phyloP scores from a whole-genome alignment of 2,329 filamentous ascomycete genomes.

The Neocatenulostroma microsporum region DNA sequence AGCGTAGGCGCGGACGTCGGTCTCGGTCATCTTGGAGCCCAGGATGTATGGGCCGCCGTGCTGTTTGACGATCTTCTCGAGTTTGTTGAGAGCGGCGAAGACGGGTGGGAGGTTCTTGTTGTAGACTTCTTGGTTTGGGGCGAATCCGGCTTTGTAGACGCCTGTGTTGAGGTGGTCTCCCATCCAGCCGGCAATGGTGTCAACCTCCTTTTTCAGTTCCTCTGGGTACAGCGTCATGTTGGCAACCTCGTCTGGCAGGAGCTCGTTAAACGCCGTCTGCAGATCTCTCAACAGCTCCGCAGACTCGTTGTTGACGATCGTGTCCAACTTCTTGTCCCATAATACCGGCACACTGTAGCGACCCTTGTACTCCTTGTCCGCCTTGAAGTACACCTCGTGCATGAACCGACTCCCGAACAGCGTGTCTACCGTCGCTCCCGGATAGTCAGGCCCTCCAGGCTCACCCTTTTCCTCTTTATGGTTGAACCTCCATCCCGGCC shows the following conservation, averaged over 20 bases:
- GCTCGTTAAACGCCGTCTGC: constrained; percentile 47
- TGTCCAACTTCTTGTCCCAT: constrained; percentile 52
- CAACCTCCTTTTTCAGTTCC: constrained; percentile 43
- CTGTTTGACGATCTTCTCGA: constrained; percentile 43
- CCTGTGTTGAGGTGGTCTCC: constrained; percentile 50
- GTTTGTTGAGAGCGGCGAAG: constrained; percentile 53
- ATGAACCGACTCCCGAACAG: constrained; percentile 52
- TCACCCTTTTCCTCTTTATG: constrained; percentile 35
- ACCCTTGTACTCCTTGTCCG: constrained; percentile 53
- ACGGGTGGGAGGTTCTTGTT: constrained; percentile 47
- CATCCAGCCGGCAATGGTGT: constrained; percentile 47
- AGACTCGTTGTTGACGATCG: constrained; percentile 56
- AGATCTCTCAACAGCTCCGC: constrained; percentile 52
- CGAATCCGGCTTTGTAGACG: constrained; percentile 57
- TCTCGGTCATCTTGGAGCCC: constrained; percentile 49
- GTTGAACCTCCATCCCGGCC: constrained; percentile 55
- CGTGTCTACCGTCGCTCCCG: constrained; percentile 51
- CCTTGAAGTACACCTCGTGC: constrained; percentile 56
- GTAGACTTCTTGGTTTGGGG: constrained; percentile 48
- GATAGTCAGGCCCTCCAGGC: constrained; percentile 40
- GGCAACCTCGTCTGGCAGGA: constrained; percentile 38
- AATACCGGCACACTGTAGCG: constrained; percentile 54
- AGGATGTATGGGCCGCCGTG: constrained; percentile 51
- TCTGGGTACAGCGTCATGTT: constrained; percentile 48
- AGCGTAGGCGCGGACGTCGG: constrained; percentile 51